These are phyloP conservation scores for Saccharomyces pastorianus DNA, from an alignment of 1,139 yeast species.

Conservation along the genomic window DNA sequence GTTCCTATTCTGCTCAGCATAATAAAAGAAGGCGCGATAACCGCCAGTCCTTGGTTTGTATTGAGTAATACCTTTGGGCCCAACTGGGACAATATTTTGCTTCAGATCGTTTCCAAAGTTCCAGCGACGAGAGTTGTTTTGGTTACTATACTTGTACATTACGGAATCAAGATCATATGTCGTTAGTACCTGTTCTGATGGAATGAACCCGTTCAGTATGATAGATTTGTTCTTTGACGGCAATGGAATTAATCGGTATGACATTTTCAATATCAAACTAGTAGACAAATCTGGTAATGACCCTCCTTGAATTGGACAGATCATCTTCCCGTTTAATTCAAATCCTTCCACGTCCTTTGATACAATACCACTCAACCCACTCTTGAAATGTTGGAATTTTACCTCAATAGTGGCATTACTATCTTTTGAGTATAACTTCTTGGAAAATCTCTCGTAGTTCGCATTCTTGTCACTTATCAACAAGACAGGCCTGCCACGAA, in stretches of 20 bases:
- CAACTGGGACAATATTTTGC: conserved; percentile 29
- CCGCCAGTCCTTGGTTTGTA: conserved; percentile 38
- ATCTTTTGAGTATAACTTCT: conserved; percentile 30
- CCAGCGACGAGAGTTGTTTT: conserved; percentile 23
- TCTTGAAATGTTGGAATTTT: conserved; percentile 40
- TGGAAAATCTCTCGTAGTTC: conserved; percentile 28
- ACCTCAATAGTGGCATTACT: conserved; percentile 26
- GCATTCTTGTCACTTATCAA: conserved; percentile 50
- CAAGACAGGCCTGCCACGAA: conserved; percentile 53
- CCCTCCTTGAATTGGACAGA: conserved; percentile 51
- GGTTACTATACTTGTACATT: conserved; percentile 32
- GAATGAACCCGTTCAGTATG: conserved; percentile 70
- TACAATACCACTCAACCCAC: conserved; percentile 65
- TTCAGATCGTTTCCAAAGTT: conserved; percentile 27
- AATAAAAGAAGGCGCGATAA: conserved; percentile 32
- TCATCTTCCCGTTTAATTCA: conserved; percentile 38
- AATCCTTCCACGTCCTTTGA: conserved; percentile 39
- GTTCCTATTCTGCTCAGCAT: conserved; percentile 15
- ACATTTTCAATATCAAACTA: conserved; percentile 46
- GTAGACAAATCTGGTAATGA: conserved; percentile 52
- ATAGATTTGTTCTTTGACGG: conserved; percentile 62
- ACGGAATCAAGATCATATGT: conserved; percentile 65
- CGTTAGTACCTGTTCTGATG: conserved; percentile 53
- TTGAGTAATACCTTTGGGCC: conserved; percentile 34
- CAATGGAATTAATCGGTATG: conserved; percentile 53